Evolutionary conservation across 1,284 basidiomycete species (phyloP).

Genomic region (Pascua sp.): DNA sequence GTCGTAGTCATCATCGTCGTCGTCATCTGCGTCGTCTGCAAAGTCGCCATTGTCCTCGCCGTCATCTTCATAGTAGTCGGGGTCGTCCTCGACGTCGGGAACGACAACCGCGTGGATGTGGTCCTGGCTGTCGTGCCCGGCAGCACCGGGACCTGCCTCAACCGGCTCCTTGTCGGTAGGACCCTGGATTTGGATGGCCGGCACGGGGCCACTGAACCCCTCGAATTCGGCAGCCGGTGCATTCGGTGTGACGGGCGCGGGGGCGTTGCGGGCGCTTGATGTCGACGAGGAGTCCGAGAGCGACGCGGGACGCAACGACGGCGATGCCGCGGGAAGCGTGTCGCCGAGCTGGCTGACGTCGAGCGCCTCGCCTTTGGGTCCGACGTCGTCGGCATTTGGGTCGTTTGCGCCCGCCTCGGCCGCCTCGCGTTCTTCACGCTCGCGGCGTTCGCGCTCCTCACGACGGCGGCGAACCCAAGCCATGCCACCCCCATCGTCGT

Average conservation of each 20-base stretch:
- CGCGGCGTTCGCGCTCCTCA: conserved; percentile 38
- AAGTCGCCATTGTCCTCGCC: conserved; percentile 34
- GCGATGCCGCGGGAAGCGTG: conserved; percentile 4
- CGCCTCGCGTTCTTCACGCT: conserved; percentile 25
- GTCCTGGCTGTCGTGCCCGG: conserved; percentile 5
- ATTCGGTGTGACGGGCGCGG: conserved; percentile 8
- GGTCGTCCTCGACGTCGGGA: conserved; percentile 22
- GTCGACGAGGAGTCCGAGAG: conserved; percentile 5
- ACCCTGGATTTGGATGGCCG: conserved; percentile 2
- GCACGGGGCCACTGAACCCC: conserved; percentile 4
- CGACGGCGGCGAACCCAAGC: conserved; percentile 46
- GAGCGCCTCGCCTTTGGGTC: conserved; percentile 2
- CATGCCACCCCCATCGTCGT: conserved; percentile 49
- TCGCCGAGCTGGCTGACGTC: conserved; percentile 5
- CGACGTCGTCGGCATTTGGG: background rate
- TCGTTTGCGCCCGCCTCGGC: conserved; percentile 8
- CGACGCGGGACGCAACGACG: conserved; percentile 1
- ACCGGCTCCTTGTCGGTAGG: background rate
- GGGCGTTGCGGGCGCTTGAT: too few relatives aligned
- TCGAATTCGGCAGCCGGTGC: conserved; percentile 1
- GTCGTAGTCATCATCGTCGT: conserved; percentile 18
- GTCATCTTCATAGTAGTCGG: conserved; percentile 31
- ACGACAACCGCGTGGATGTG: conserved; percentile 9
- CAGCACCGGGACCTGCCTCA: background rate
- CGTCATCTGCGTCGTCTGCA: conserved; percentile 42